A percentile compares a stretch with the other conserved stretches of the same genome.
Evolutionary conservation across 495 filamentous ascomycete genomes (phyloP).

Genomic region (Xylaria grammica): DNA sequence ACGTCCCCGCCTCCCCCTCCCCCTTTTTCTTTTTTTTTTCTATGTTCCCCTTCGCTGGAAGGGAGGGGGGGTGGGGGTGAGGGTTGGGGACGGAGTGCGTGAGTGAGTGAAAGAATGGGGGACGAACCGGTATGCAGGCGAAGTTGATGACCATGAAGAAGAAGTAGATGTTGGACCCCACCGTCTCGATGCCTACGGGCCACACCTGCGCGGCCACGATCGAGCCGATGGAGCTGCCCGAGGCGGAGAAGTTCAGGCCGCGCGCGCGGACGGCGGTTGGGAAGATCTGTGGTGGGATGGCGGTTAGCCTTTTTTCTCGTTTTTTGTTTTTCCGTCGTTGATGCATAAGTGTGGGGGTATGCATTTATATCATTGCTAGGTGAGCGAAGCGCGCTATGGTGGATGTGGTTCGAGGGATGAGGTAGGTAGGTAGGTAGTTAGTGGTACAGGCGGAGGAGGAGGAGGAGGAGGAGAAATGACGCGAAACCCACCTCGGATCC

Average conservation of each 20-base stretch:
- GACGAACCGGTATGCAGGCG: conserved; percentile 50
- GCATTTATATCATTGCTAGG: conserved; percentile 7
- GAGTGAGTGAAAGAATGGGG: neutral
- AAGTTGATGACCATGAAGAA: conserved; percentile 63
- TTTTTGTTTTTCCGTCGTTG: neutral
- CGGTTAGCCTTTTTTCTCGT: no score
- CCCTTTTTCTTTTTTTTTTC: neutral
- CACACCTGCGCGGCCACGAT: conserved; percentile 57
- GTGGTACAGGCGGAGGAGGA: neutral
- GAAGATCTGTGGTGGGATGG: conserved; percentile 47
- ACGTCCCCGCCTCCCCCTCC: neutral
- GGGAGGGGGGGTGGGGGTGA: neutral
- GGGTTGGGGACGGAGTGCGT: neutral
- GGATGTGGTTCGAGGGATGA: no score
- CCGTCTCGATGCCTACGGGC: conserved; percentile 57
- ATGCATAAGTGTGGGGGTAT: neutral
- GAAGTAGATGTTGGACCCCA: conserved; percentile 63
- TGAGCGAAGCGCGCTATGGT: neutral
- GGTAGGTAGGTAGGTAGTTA: no score
- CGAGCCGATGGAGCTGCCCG: conserved; percentile 54
- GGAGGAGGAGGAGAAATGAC: neutral
- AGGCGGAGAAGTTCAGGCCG: conserved; percentile 57
- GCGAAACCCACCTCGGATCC: conserved; percentile 54
- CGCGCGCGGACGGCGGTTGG: conserved; percentile 57
- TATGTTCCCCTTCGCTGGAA: neutral